Percentiles rank a stretch among this genome's conserved stretches.
Conservation (phyloP, 257 asterid genomes). For the Eustoma russellianum region DNA sequence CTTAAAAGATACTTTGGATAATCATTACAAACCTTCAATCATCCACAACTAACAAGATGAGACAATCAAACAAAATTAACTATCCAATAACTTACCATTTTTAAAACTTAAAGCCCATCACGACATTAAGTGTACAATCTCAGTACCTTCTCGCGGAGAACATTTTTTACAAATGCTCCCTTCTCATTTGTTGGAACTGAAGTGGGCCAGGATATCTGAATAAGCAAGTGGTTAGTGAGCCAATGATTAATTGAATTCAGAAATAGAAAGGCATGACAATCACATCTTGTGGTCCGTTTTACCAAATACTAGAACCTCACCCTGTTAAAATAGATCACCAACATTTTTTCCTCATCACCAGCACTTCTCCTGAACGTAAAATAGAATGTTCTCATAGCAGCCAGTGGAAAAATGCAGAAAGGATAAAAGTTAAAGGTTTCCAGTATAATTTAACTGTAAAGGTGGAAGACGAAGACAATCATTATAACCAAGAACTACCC, state of each 20-base stretch:
- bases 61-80: neutral
- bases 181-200: slow-evolving; percentile 87
- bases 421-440: too few species aligned
- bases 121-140: slow-evolving; percentile 1
- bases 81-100: neutral
- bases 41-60: neutral
- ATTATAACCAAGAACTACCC: too few species aligned
- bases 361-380: slow-evolving; percentile 52
- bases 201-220: slow-evolving; percentile 98
- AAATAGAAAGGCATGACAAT: neutral
- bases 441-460: too few species aligned
- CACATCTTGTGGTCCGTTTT: neutral
- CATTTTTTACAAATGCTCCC: slow-evolving; percentile 56
- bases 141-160: slow-evolving; percentile 74
- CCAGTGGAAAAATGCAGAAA: too few species aligned
- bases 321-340: slow-evolving; percentile 70
- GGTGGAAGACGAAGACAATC: too few species aligned
- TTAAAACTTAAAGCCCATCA: neutral
- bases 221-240: slow-evolving; percentile 3
- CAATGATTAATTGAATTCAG: neutral
- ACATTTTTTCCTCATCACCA: slow-evolving; percentile 92
- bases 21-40: neutral
- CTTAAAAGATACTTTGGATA: neutral
- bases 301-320: slow-evolving; percentile 33
- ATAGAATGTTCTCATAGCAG: too few species aligned